Base-by-base conservation (phyloP, 2,329 filamentous ascomycete genomes). In the Botryotinia calthae region DNA sequence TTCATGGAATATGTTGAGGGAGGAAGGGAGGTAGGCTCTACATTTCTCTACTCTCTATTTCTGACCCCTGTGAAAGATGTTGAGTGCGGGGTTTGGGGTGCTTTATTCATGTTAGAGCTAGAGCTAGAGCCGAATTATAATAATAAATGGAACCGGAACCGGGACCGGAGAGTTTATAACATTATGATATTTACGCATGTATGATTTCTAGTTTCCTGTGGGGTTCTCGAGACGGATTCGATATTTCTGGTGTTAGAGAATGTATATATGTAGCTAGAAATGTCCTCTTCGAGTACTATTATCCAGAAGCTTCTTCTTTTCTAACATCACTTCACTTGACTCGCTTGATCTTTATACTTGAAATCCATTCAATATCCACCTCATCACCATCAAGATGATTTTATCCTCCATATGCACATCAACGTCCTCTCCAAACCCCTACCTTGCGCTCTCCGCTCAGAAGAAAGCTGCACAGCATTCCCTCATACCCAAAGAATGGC, bases 331-430 rank as follows among this genome's bases (percentile, higher is more conserved):
- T n/a, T n/a, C 8, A n/a, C 12, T 51, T n/a, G 25, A 16, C 4
- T 51, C 12, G 0, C 25, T n/a, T 16, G 5, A 2, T 51, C 1
- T n/a, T n/a, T 7, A n/a, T 14, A n/a, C 25, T n/a, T 12, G 12
- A 14, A 42, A 51, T 37, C 31, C 31, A 25, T 34, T 2, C 31
- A 59, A 59, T 2, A 6, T 22, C 28, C 31, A 2, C 2, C 10
- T 9, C 20, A 25, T 59, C 31, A 25, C 10, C 22, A 59, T 37
- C 9, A 12, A 59, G 16, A 51, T 51, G 48, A 14, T 25, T 16
- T n/a, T 25, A 51, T 51, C 48, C 46, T 12, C 22, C 22, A 22
- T 8, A 4, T 48, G 3, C 46, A 6, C 56, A 58, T 34, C n/a
- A 1, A 12, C 16, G 6, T 14, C n/a, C n/a, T 7, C n/a, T 8